Evolutionary conservation across 306 rosid species (phyloP).

Genomic region (Dicorynia guianensis): DNA sequence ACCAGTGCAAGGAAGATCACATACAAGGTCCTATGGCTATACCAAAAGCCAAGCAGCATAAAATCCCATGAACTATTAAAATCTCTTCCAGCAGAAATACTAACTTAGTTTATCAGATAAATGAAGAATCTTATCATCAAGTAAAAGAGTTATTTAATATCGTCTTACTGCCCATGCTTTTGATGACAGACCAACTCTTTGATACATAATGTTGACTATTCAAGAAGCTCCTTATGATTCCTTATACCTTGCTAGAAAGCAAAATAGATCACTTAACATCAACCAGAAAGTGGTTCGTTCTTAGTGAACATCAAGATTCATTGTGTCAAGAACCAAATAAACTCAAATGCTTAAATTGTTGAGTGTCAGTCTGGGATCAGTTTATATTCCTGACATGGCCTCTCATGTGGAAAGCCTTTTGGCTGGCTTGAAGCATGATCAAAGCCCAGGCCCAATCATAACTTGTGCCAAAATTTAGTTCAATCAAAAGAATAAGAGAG

Average conservation of each 20-base stretch:
- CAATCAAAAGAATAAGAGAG: too few species aligned
- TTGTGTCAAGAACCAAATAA: too few species aligned
- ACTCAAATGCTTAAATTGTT: too few species aligned
- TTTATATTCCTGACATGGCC: too few species aligned
- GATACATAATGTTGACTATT: neutral
- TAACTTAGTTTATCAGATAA: too few species aligned
- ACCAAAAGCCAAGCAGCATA: neutral
- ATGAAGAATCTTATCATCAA: too few species aligned
- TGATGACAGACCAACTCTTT: neutral
- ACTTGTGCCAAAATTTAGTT: too few species aligned
- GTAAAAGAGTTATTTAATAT: too few species aligned
- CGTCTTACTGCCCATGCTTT: neutral
- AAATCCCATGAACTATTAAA: neutral
- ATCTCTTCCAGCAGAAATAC: neutral
- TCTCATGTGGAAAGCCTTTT: too few species aligned
- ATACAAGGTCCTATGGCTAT: neutral
- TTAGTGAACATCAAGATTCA: neutral
- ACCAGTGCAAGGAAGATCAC: neutral
- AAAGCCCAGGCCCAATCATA: too few species aligned
- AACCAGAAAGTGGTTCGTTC: neutral
- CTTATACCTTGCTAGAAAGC: neutral
- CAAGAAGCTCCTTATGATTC: neutral
- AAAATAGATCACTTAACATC: neutral
- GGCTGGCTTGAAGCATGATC: too few species aligned
- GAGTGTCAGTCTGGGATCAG: too few species aligned